Base-by-base conservation (phyloP, 2,329 filamentous ascomycete genomes). In the Phyllosticta citrichinensis region DNA sequence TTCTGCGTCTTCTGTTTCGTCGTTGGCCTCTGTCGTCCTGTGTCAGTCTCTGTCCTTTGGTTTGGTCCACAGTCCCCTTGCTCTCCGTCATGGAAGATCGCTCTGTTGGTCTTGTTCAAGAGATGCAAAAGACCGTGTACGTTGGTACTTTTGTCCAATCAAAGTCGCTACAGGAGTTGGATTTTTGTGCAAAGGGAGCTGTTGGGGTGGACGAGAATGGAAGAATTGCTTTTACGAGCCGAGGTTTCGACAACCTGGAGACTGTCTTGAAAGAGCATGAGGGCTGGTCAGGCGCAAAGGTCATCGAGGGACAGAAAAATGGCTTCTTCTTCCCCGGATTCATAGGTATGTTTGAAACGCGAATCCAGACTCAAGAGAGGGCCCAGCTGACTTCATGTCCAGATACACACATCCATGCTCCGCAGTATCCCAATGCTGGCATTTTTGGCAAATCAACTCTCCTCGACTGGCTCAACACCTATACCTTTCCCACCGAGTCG, bases 361-460 rank as follows among this genome's bases (percentile, higher is more conserved):
- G 12, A 27, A 9, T 30, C n/a, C 53, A 52, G 5, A 3, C 14
- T 1, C 14, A 12, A 40, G 14, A 40, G 11, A 40, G 2, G 6
- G 4, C 33, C 50, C 52, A 57, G 50, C 69, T 74, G 61, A 72
- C 60, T 22, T 22, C 14, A n/a, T 20, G 52, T 19, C 12, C 64
- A 93, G 93, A 99, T 74, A 96, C 94, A 0, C 94, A 99, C 73
- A 88, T 96, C 62, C 94, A 99, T 72, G 94, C 94, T 9, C 84
- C 92, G 0, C 94, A 99, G 76, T 97, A 96, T 69, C 91, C 93
- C 62, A 99, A 99, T 70, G 84, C 85, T 1, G 94, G 94, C 62
- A 87, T 99, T 65, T 97, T 97, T 71, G 94, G 94, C 69, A 94
- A 92, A 66, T 87, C 89, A 0, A 97, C 93, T 0, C 85, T 99